These are phyloP conservation scores for Dysphania ambrosioides DNA, from an alignment of 148 eudicot genomes.

Conservation along the genomic window DNA sequence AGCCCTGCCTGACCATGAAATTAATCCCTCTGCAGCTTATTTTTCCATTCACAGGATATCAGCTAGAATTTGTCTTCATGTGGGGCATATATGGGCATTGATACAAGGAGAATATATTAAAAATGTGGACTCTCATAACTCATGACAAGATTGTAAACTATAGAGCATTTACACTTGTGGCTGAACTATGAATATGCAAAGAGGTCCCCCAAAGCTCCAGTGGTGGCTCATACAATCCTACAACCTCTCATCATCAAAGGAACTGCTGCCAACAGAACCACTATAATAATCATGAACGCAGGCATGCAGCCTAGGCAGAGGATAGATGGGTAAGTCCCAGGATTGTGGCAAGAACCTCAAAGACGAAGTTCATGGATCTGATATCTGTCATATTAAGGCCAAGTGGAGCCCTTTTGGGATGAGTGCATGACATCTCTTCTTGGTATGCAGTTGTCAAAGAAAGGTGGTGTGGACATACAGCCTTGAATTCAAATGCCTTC, in stretches of 20 bases:
- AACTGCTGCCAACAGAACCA: background rate
- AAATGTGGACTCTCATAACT: background rate
- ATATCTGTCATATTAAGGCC: background rate
- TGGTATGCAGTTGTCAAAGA: background rate
- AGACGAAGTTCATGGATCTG: background rate
- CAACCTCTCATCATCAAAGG: background rate
- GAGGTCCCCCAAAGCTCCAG: conserved; percentile 3
- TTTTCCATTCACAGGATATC: background rate
- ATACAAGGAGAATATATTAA: background rate
- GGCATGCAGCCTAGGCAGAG: background rate
- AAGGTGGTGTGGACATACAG: background rate
- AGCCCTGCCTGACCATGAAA: background rate
- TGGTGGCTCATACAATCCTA: background rate
- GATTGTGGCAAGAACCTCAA: background rate
- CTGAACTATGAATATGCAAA: background rate
- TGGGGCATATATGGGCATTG: background rate
- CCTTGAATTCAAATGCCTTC: background rate
- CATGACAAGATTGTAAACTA: background rate
- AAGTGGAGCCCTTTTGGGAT: background rate
- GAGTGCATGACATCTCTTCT: background rate
- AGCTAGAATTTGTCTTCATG: background rate
- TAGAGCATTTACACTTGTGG: background rate
- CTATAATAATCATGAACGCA: background rate
- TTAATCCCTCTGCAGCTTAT: background rate
- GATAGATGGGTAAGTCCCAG: background rate